Evolutionary conservation across 192 early-diverging fungal species (phyloP), one percentile per base, ranked within the genome.

Genomic region (Gigaspora rosea): DNA sequence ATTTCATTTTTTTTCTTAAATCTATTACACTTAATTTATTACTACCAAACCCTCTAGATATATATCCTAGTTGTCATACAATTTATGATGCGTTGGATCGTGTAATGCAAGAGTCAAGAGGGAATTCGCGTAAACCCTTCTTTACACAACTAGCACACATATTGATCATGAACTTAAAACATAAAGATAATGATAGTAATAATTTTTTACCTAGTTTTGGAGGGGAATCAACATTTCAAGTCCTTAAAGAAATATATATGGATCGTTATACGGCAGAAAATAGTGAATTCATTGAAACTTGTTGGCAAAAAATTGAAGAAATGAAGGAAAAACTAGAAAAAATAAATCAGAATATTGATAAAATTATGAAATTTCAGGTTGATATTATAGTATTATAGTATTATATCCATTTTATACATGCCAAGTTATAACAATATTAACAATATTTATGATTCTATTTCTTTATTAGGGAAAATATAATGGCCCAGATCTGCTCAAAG

Each of bases 401-500:
- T n/a, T n/a, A n/a, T n/a, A n/a, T n/a, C n/a, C n/a, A n/a, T 49
- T 12, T 11, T 54, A 18, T 5, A 15, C 4, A 56, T 8, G 27
- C 11, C 5, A 48, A 13, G 18, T 68, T 68, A 20, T 68, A 10
- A 46, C 0, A 11, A 49, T 51, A 12, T 27, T 3, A 32, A n/a
- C 12, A 49, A 12, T 46, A 49, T 15, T 27, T 50, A 50, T 69
- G 22, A 48, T 13, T 49, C 48, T 20, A 69, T 22, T 27, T 68
- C 20, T 47, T 50, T 48, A 68, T 51, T 69, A 69, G 67, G 67
- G 48, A 69, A 69, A 35, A 50, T 20, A 69, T 50, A 50, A 27
- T 49, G 67, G 67, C 5, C 27, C 12, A 10, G 67, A 69, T 32
- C 22, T 69, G 27, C 67, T 69, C n/a, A 69, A 69, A 69, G 48